These are phyloP conservation scores for Schwanniomyces polymorphus DNA, from an alignment of 805 yeast species.

Conservation along the genomic window DNA sequence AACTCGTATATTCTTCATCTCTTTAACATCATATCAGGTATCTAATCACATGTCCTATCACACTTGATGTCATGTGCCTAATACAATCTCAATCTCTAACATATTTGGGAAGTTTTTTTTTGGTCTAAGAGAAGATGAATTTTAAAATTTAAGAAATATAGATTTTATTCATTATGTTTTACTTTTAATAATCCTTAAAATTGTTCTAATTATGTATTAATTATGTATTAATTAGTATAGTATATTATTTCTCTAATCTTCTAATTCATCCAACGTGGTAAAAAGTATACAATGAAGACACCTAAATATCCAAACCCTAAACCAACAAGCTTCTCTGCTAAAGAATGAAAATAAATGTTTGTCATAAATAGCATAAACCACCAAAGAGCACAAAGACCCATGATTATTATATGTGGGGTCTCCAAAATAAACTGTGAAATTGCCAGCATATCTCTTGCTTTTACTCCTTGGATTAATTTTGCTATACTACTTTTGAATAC, in stretches of 20 bases:
- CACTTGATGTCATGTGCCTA: no score
- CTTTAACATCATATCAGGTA: no score
- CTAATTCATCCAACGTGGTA: conserved; percentile 6
- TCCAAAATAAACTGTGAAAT: conserved; percentile 7
- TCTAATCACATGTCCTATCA: no score
- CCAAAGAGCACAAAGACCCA: conserved; percentile 53
- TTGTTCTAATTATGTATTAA: background rate
- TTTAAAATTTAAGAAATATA: no score
- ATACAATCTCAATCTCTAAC: no score
- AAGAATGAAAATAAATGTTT: conserved; percentile 78
- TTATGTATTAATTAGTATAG: background rate
- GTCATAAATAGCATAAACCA: conserved; percentile 88
- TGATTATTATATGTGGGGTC: conserved; percentile 25
- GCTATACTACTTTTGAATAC: conserved; percentile 3
- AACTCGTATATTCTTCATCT: no score
- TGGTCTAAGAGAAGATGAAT: no score
- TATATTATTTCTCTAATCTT: background rate
- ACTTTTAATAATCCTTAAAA: background rate
- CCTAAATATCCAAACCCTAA: conserved; percentile 59
- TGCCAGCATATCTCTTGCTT: background rate
- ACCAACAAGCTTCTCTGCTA: conserved; percentile 74
- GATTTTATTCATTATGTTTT: no score
- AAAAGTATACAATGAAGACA: conserved; percentile 44
- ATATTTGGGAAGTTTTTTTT: no score
- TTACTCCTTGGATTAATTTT: background rate